These are phyloP conservation scores for Marchantia paleacea DNA, from an alignment of 225 moss, liverwort and hornwort genomes.

Conservation along the genomic window DNA sequence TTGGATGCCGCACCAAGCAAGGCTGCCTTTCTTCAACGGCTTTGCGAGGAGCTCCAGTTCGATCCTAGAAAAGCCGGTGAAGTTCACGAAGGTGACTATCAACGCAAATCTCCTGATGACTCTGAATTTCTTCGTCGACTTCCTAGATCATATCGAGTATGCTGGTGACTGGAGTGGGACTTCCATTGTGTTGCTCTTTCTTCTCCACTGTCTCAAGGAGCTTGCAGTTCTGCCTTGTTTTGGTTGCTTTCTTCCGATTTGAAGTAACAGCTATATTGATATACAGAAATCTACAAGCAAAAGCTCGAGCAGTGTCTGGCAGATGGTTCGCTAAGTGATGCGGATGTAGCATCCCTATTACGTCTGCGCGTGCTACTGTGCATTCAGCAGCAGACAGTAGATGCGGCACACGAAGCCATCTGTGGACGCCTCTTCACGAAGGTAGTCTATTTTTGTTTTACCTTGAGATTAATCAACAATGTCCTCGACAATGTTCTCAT, in stretches of 20 bases:
- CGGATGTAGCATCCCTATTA: slow-evolving; percentile 73
- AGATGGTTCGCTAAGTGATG: slow-evolving; percentile 84
- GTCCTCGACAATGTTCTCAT: too few relatives aligned
- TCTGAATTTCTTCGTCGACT: not conserved
- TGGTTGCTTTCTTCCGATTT: not conserved
- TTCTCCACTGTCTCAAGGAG: not conserved
- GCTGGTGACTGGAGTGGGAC: not conserved
- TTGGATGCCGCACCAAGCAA: slow-evolving; percentile 96
- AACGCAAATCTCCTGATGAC: not conserved
- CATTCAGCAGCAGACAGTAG: slow-evolving; percentile 76
- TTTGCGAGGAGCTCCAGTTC: slow-evolving; percentile 83
- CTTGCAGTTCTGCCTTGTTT: not conserved
- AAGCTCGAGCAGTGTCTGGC: slow-evolving; percentile 95
- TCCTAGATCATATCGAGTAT: not conserved
- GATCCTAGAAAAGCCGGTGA: slow-evolving; percentile 84
- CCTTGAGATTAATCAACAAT: too few relatives aligned
- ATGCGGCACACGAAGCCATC: slow-evolving; percentile 73
- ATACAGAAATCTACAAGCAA: slow-evolving; percentile 90
- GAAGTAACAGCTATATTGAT: not conserved
- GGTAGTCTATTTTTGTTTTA: slow-evolving; percentile 30
- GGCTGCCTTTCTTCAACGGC: slow-evolving; percentile 76
- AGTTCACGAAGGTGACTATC: slow-evolving; percentile 75
- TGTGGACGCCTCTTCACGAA: slow-evolving; percentile 91
- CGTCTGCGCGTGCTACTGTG: slow-evolving; percentile 89
- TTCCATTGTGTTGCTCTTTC: not conserved